Conservation (phyloP, 2,329 filamentous ascomycete species). For the Xylariaceae sp. region DNA sequence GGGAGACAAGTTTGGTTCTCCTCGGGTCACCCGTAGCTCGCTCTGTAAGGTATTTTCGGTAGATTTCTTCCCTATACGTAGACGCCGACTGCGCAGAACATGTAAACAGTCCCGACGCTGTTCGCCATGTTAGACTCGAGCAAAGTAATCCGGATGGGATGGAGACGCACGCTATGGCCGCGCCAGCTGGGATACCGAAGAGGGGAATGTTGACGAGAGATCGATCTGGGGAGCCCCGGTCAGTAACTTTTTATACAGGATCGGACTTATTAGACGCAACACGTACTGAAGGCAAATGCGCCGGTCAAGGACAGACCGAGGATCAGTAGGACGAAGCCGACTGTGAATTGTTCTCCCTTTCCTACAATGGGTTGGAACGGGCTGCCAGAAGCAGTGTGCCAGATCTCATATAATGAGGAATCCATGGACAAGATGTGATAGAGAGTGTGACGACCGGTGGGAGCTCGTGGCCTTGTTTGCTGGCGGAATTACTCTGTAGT, state of each 20-base stretch:
- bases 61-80: slow-evolving; percentile 64
- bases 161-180: slow-evolving; percentile 75
- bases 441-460: not conserved
- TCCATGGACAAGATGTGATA: slow-evolving; percentile 52
- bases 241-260: not conserved
- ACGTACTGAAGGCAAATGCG: slow-evolving; percentile 79
- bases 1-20: slow-evolving; percentile 22
- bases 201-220: slow-evolving; percentile 70
- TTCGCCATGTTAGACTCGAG: slow-evolving; percentile 17
- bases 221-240: slow-evolving; percentile 56
- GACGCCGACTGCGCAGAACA: slow-evolving; percentile 98
- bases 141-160: slow-evolving; percentile 7
- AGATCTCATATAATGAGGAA: slow-evolving; percentile 80
- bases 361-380: slow-evolving; percentile 74
- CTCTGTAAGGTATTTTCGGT: slow-evolving; percentile 39
- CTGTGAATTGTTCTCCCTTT: slow-evolving; percentile 77
- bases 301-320: slow-evolving; percentile 67
- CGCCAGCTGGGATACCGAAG: slow-evolving; percentile 78
- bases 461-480: not conserved
- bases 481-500: not conserved
- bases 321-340: slow-evolving; percentile 71
- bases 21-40: slow-evolving; percentile 22
- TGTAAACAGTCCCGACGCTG: slow-evolving; percentile 91
- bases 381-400: slow-evolving; percentile 85
- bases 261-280: not conserved